A percentile compares a stretch with the other conserved stretches of the same genome.
Evolutionary conservation across 2,329 filamentous ascomycete genomes (phyloP).

Genomic region (Fusarium sp.): DNA sequence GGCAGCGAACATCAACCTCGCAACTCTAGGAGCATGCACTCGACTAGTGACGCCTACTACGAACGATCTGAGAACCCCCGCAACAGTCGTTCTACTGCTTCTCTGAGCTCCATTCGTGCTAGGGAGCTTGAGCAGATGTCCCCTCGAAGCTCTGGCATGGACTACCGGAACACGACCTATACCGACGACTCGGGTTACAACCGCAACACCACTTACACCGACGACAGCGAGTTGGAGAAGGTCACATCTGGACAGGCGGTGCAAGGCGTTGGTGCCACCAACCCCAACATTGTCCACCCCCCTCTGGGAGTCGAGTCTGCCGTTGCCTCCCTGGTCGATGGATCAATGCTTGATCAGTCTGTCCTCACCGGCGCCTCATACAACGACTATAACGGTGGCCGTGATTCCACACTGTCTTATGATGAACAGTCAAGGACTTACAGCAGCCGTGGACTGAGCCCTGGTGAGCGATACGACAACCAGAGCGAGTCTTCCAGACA

Average conservation of each 20-base stretch:
- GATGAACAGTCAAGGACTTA: conserved; percentile 47
- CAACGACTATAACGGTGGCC: conserved; percentile 59
- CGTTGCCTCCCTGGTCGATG: conserved; percentile 86
- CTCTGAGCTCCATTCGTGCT: conserved; percentile 54
- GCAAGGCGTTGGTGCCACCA: conserved; percentile 77
- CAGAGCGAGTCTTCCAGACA: conserved; percentile 52
- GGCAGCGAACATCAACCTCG: conserved; percentile 70
- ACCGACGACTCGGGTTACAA: conserved; percentile 55
- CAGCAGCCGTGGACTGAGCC: conserved; percentile 52
- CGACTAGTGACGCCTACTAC: conserved; percentile 66
- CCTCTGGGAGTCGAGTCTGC: conserved; percentile 84
- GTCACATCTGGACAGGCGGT: conserved; percentile 77
- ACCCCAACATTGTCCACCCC: conserved; percentile 80
- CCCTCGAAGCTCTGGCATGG: conserved; percentile 65
- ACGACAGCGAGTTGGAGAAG: conserved; percentile 68
- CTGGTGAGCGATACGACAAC: conserved; percentile 57
- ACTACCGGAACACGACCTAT: conserved; percentile 65
- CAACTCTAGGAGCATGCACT: conserved; percentile 66
- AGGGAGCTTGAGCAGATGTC: conserved; percentile 66
- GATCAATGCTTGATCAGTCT: conserved; percentile 76
- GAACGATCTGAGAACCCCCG: conserved; percentile 59
- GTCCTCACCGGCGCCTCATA: conserved; percentile 68
- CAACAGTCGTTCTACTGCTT: conserved; percentile 50
- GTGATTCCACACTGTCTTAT: conserved; percentile 49
- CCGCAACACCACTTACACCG: conserved; percentile 61